Conservation (phyloP, 2,329 filamentous ascomycete genomes). For the Xylariaceae sp. region DNA sequence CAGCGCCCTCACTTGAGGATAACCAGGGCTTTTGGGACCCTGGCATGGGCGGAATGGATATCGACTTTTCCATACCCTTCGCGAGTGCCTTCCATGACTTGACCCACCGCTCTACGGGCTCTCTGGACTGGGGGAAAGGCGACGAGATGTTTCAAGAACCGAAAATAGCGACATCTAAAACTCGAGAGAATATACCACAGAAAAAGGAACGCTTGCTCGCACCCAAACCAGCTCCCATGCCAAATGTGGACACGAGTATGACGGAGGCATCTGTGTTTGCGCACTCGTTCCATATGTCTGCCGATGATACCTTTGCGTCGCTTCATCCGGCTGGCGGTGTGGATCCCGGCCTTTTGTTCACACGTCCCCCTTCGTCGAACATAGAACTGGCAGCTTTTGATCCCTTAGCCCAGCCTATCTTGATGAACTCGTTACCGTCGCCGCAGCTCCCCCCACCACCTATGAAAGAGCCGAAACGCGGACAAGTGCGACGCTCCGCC, state of each 20-base stretch:
- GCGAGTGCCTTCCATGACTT: conserved; percentile 41
- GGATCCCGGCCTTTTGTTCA: conserved; percentile 55
- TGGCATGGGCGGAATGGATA: conserved; percentile 52
- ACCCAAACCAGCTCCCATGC: conserved; percentile 42
- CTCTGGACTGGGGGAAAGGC: conserved; percentile 53
- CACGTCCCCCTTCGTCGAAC: conserved; percentile 43
- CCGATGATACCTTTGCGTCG: conserved; percentile 49
- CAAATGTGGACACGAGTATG: conserved; percentile 36
- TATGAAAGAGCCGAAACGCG: conserved; percentile 30
- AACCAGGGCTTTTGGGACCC: conserved; percentile 52
- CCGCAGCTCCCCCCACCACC: conserved; percentile 23
- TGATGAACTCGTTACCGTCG: conserved; percentile 27
- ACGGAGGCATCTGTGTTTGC: conserved; percentile 36
- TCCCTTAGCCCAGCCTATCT: conserved; percentile 27
- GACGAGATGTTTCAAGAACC: conserved; percentile 51
- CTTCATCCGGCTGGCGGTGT: conserved; percentile 42
- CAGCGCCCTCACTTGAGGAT: conserved; percentile 40
- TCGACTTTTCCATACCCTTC: conserved; percentile 48
- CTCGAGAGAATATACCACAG: conserved; percentile 35
- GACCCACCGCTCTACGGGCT: conserved; percentile 43
- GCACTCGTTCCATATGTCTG: conserved; percentile 38
- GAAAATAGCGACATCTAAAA: conserved; percentile 32
- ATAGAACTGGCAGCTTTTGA: conserved; percentile 38
- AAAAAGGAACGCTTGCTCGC: conserved; percentile 44
- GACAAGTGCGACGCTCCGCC: conserved; percentile 40